Percentiles rank a stretch among this genome's conserved stretches.
Evolutionary conservation across 306 rosid genomes (phyloP).

Genomic region (Casuarina cunninghamiana): DNA sequence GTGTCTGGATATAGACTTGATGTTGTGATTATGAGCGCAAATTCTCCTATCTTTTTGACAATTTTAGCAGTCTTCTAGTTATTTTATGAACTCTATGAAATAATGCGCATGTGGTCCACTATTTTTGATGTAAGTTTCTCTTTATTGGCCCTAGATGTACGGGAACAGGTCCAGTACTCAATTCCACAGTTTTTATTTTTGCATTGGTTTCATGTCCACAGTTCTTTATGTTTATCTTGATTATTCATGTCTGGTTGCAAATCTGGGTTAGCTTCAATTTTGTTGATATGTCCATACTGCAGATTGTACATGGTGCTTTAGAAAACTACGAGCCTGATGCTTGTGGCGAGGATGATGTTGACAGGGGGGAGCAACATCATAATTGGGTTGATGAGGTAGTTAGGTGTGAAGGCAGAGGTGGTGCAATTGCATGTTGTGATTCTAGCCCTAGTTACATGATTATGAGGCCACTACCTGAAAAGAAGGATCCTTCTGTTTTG

Average conservation of each 20-base stretch:
- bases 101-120: not conserved
- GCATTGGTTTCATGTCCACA: no score
- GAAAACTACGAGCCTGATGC: constrained; percentile 66
- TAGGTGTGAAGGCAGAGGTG: constrained; percentile 71
- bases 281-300: constrained; percentile 27
- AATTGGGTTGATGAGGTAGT: constrained; percentile 97
- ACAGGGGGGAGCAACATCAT: constrained; percentile 61
- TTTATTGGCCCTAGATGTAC: not conserved
- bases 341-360: constrained; percentile 43
- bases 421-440: constrained; percentile 48
- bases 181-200: not conserved
- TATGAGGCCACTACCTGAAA: constrained; percentile 67
- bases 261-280: constrained; percentile 11
- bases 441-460: constrained; percentile 46
- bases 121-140: not conserved
- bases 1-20: not conserved
- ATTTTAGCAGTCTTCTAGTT: not conserved
- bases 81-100: not conserved
- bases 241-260: not conserved
- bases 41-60: not conserved
- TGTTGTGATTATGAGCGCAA: not conserved
- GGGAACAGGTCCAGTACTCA: not conserved
- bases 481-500: constrained; percentile 69
- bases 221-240: not conserved
- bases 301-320: constrained; percentile 75